These are phyloP conservation scores for Phaffia tasmanica DNA, from an alignment of 768 basidiomycete genomes.

Conservation along the genomic window DNA sequence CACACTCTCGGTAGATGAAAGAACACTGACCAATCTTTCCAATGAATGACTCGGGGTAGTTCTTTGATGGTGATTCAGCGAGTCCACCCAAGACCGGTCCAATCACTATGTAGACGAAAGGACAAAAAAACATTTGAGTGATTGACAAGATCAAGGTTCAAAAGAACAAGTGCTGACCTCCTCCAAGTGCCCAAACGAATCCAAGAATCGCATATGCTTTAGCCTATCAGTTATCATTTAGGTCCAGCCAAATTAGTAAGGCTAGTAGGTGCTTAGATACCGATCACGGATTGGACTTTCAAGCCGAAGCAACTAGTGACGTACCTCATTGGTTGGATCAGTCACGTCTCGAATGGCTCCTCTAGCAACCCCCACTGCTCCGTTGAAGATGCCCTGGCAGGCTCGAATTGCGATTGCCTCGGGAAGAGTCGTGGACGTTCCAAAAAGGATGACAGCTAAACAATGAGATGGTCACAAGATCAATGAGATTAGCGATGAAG, in stretches of 20 bases:
- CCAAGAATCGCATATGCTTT: slow-evolving; percentile 65
- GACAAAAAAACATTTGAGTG: neutral
- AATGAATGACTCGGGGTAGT: slow-evolving; percentile 68
- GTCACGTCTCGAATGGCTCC: slow-evolving; percentile 78
- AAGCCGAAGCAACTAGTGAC: neutral
- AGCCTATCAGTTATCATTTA: slow-evolving; percentile 39
- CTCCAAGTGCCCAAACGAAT: slow-evolving; percentile 94
- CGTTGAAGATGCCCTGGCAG: slow-evolving; percentile 81
- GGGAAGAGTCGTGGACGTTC: slow-evolving; percentile 41
- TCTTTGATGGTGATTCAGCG: slow-evolving; percentile 53
- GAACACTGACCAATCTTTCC: slow-evolving; percentile 41
- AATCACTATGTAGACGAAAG: slow-evolving; percentile 6
- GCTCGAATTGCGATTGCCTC: slow-evolving; percentile 79
- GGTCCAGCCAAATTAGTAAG: too few relatives aligned
- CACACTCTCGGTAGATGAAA: neutral
- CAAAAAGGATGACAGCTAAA: slow-evolving; percentile 35
- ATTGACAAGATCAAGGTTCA: neutral
- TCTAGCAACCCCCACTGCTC: slow-evolving; percentile 76
- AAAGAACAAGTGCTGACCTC: slow-evolving; percentile 40
- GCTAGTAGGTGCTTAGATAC: too few relatives aligned
- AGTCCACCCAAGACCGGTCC: slow-evolving; percentile 55
- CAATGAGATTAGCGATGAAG: slow-evolving; percentile 12
- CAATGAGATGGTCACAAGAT: neutral
- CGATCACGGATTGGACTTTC: too few relatives aligned
- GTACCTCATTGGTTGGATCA: slow-evolving; percentile 71